These are phyloP conservation scores for Fusarium newnesense DNA, from an alignment of 2,329 filamentous ascomycete genomes.

Conservation along the genomic window DNA sequence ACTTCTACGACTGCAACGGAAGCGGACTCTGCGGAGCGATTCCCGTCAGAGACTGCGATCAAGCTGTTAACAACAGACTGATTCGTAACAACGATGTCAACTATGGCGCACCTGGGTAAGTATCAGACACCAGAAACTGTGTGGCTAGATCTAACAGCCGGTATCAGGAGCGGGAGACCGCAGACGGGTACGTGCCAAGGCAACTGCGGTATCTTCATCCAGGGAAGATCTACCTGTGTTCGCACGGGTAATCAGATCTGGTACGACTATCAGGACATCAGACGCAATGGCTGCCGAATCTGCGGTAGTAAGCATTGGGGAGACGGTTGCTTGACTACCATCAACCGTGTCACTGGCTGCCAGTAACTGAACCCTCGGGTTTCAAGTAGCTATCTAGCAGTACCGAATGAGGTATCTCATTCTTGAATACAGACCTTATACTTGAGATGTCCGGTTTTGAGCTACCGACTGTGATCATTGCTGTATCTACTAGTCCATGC, in stretches of 20 bases:
- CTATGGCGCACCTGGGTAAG: not conserved
- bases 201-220: not conserved
- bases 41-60: not conserved
- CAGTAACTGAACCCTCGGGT: not conserved
- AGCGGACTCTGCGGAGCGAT: not conserved
- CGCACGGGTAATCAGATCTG: not conserved
- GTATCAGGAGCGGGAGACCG: not conserved
- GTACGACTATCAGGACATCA: not conserved
- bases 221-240: not conserved
- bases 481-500: not conserved
- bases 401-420: not conserved
- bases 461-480: not conserved
- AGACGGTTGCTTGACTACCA: not conserved
- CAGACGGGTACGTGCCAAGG: not conserved
- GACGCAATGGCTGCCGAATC: not conserved
- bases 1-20: not conserved
- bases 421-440: not conserved
- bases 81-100: not conserved
- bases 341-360: not conserved
- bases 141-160: not conserved
- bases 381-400: not conserved
- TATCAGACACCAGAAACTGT: not conserved
- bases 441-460: not conserved
- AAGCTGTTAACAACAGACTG: not conserved
- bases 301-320: not conserved